These are phyloP conservation scores for Phlebiopsis flavidoalba DNA, from an alignment of 768 basidiomycete genomes.

Conservation along the genomic window DNA sequence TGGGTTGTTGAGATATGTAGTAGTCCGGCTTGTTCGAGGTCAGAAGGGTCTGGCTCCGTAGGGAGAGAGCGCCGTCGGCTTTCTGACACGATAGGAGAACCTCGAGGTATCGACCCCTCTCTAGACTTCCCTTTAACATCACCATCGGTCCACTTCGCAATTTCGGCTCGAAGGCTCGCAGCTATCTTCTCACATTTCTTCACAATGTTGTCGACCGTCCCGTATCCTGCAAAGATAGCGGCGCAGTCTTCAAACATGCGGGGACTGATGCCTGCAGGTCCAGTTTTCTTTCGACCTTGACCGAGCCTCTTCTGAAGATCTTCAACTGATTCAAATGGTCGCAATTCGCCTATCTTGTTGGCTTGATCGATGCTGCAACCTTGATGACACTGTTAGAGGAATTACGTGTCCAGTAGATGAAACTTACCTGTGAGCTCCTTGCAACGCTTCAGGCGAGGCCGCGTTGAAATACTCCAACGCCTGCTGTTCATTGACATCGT, in stretches of 20 bases:
- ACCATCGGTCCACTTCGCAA: slow-evolving; percentile 65
- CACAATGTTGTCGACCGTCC: slow-evolving; percentile 83
- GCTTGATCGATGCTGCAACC: slow-evolving; percentile 84
- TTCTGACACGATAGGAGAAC: slow-evolving; percentile 27
- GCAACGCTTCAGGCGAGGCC: slow-evolving; percentile 54
- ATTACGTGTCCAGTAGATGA: neutral
- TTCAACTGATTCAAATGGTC: slow-evolving; percentile 75
- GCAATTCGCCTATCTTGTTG: slow-evolving; percentile 63
- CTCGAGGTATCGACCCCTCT: slow-evolving; percentile 20
- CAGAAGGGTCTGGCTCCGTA: slow-evolving; percentile 42
- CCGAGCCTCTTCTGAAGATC: slow-evolving; percentile 73
- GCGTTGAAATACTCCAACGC: slow-evolving; percentile 69
- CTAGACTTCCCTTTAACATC: slow-evolving; percentile 34
- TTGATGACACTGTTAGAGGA: slow-evolving; percentile 22
- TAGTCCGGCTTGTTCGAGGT: slow-evolving; percentile 43
- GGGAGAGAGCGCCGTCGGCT: slow-evolving; percentile 57
- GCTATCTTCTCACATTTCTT: slow-evolving; percentile 88
- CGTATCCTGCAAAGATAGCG: slow-evolving; percentile 79
- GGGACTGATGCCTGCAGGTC: slow-evolving; percentile 78
- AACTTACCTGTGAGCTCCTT: slow-evolving; percentile 70
- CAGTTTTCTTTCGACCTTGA: slow-evolving; percentile 84
- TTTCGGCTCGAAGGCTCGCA: slow-evolving; percentile 60
- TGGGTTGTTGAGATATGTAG: slow-evolving; percentile 75
- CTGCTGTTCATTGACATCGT: slow-evolving; percentile 36
- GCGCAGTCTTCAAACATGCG: slow-evolving; percentile 89